These are phyloP conservation scores for Neofusicoccum cordaticola DNA, from an alignment of 2,329 filamentous ascomycete genomes.

Conservation along the genomic window DNA sequence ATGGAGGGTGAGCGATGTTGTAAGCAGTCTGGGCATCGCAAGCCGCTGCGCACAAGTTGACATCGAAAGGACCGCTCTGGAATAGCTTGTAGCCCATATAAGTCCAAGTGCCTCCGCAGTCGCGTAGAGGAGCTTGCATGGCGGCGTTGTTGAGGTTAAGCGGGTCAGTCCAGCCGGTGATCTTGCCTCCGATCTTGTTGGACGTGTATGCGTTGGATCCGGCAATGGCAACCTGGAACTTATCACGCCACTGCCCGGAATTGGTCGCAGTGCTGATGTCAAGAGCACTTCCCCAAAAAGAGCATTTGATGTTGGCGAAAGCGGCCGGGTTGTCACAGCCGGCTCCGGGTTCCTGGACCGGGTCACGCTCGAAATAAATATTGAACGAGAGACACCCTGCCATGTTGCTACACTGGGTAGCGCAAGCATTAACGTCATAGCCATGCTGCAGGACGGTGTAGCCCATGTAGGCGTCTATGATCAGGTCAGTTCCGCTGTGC, in stretches of 20 bases:
- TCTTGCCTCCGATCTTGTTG: background rate
- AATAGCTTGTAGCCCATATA: constrained; percentile 28
- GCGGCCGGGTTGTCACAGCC: constrained; percentile 21
- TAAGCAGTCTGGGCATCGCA: constrained; percentile 21
- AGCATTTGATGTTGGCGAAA: constrained; percentile 24
- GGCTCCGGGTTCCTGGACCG: constrained; percentile 16
- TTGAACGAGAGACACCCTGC: constrained; percentile 23
- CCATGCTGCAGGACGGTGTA: background rate
- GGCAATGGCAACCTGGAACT: constrained; percentile 22
- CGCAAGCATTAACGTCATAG: constrained; percentile 20
- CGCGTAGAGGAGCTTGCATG: constrained; percentile 27
- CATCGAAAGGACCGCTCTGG: constrained; percentile 28
- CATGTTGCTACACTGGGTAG: constrained; percentile 10
- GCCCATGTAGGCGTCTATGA: background rate
- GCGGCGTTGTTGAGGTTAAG: constrained; percentile 23
- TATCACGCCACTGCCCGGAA: constrained; percentile 23
- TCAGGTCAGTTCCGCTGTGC: too few relatives aligned
- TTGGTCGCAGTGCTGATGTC: constrained; percentile 24
- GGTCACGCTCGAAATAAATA: constrained; percentile 24
- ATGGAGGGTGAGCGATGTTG: background rate
- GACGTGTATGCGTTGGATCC: constrained; percentile 23
- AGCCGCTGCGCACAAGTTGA: constrained; percentile 27
- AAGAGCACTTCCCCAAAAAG: constrained; percentile 29
- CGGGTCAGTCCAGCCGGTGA: constrained; percentile 16
- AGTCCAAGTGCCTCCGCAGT: constrained; percentile 20